Evolutionary conservation across 2,329 filamentous ascomycete species (phyloP).

Genomic region (Claviceps cyperi): DNA sequence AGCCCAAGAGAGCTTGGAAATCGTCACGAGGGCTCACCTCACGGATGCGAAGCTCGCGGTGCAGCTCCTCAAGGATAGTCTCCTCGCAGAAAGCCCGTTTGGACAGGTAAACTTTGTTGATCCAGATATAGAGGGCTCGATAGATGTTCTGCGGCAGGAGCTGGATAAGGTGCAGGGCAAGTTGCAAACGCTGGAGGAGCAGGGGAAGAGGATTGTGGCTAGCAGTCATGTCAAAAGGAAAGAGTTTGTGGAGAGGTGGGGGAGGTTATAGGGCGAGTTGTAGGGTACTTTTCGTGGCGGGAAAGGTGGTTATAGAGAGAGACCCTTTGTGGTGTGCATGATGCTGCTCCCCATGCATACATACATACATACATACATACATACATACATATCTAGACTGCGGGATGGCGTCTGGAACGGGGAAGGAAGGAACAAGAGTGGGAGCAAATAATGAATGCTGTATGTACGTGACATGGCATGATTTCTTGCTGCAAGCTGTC

Average conservation of each 20-base stretch:
- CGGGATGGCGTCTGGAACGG: too few species aligned
- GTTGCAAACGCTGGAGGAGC: slow-evolving; percentile 24
- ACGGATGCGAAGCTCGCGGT: slow-evolving; percentile 33
- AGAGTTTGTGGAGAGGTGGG: slow-evolving; percentile 28
- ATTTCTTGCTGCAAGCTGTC: too few species aligned
- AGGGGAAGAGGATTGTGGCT: slow-evolving; percentile 16
- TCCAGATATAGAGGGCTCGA: slow-evolving; percentile 35
- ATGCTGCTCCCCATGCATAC: too few species aligned
- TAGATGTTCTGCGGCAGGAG: slow-evolving; percentile 32
- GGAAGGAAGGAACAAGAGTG: too few species aligned
- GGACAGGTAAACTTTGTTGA: slow-evolving; percentile 35
- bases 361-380: too few species aligned
- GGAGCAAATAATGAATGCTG: too few species aligned
- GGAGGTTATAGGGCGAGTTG: neutral
- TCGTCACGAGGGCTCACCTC: slow-evolving; percentile 24
- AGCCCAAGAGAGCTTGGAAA: slow-evolving; percentile 37
- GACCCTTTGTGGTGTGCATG: too few species aligned
- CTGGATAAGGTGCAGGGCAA: slow-evolving; percentile 25
- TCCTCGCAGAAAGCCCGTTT: slow-evolving; percentile 38
- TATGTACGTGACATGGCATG: too few species aligned
- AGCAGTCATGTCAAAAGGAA: slow-evolving; percentile 33
- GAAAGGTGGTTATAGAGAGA: too few species aligned
- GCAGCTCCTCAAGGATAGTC: slow-evolving; percentile 33
- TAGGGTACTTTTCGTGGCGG: too few species aligned
- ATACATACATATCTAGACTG: too few species aligned